phyloP scores from a whole-genome alignment of 2,329 filamentous ascomycete species.

The Cercospora zeina region DNA sequence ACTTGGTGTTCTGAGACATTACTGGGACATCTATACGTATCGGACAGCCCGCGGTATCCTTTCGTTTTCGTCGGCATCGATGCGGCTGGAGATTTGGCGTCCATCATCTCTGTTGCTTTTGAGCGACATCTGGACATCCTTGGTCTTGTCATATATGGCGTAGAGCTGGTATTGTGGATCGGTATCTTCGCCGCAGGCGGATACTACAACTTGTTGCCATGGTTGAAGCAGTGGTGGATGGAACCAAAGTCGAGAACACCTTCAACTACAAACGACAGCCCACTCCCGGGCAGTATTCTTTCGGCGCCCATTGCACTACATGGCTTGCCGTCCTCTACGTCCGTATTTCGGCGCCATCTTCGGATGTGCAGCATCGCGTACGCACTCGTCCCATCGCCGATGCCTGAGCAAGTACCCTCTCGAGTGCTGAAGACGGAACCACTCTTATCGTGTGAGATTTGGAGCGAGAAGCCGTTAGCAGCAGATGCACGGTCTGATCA shows the following conservation, averaged over 20 bases:
- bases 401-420: background rate
- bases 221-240: slow-evolving; percentile 47
- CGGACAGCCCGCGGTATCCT: slow-evolving; percentile 67
- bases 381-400: slow-evolving; percentile 18
- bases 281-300: background rate
- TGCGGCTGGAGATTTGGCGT: slow-evolving; percentile 67
- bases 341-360: slow-evolving; percentile 60
- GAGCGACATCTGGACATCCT: slow-evolving; percentile 60
- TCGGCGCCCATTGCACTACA: slow-evolving; percentile 45
- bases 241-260: background rate
- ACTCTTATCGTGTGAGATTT: background rate
- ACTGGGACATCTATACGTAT: slow-evolving; percentile 67
- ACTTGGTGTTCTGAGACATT: slow-evolving; percentile 66
- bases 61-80: slow-evolving; percentile 72
- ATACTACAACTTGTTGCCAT: slow-evolving; percentile 64
- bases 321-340: slow-evolving; percentile 60
- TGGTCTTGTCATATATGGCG: slow-evolving; percentile 67
- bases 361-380: slow-evolving; percentile 38
- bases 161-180: slow-evolving; percentile 65
- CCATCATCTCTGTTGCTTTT: slow-evolving; percentile 64
- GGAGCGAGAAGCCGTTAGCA: background rate
- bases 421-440: background rate
- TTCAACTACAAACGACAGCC: slow-evolving; percentile 4
- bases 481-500: background rate
- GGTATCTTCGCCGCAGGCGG: slow-evolving; percentile 66